phyloP scores from a whole-genome alignment of 1,284 basidiomycete species.

The Cystobasidiaceae sp. region DNA sequence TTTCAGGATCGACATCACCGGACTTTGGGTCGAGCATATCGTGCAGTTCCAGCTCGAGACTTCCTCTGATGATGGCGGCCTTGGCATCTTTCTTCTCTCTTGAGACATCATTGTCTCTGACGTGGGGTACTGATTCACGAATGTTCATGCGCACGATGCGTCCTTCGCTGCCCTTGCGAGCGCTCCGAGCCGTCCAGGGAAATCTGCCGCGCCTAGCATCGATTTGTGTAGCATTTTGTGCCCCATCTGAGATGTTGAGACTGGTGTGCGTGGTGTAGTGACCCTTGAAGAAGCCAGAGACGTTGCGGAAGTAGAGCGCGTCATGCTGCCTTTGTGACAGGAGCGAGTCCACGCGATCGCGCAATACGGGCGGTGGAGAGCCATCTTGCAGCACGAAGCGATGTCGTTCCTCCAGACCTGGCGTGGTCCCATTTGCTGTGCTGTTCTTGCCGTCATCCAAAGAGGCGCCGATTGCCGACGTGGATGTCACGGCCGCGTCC shows the following conservation, averaged over 20 bases:
- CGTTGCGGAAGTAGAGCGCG: conserved; percentile 36
- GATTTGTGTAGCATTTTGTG: conserved; percentile 4
- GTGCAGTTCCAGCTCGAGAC: neutral
- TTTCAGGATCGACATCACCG: conserved; percentile 3
- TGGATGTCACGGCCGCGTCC: conserved; percentile 12
- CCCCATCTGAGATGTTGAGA: conserved; percentile 17
- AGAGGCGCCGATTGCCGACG: conserved; percentile 17
- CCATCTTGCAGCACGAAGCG: conserved; percentile 20
- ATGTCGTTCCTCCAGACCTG: neutral
- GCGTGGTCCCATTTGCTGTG: neutral
- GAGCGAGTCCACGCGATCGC: neutral
- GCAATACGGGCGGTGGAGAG: neutral
- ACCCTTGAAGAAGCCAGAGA: conserved; percentile 41
- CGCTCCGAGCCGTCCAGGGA: conserved; percentile 34
- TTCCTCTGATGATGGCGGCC: conserved; percentile 13
- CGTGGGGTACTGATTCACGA: conserved; percentile 23
- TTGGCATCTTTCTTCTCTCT: neutral
- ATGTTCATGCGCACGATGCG: conserved; percentile 7
- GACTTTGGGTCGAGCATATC: conserved; percentile 7
- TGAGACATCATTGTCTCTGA: conserved; percentile 13
- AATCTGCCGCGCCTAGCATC: conserved; percentile 19
- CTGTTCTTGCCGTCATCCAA: neutral
- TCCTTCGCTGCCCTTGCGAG: neutral
- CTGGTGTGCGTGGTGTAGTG: conserved; percentile 26
- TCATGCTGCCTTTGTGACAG: neutral